These are phyloP conservation scores for Botrytis galanthina DNA, from an alignment of 2,329 filamentous ascomycete species.

Conservation along the genomic window DNA sequence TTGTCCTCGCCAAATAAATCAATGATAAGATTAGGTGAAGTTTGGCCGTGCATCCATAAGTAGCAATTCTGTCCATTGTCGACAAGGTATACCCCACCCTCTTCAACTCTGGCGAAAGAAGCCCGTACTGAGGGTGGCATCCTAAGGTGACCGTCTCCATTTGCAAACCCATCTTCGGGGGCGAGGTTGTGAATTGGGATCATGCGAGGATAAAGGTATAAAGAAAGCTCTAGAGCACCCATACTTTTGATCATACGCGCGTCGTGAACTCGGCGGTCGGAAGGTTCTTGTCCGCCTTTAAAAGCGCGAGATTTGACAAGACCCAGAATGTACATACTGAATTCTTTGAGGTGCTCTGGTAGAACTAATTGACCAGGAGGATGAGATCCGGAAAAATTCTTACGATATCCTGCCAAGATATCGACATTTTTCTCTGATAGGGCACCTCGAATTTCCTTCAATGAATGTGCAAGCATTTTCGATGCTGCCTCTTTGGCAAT, in stretches of 20 bases:
- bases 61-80: constrained; percentile 93
- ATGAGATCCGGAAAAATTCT: constrained; percentile 80
- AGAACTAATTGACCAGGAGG: constrained; percentile 91
- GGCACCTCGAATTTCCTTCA: constrained; percentile 81
- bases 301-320: constrained; percentile 88
- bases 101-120: constrained; percentile 83
- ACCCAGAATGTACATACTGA: constrained; percentile 92
- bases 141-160: constrained; percentile 75
- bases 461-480: constrained; percentile 69
- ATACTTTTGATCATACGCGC: constrained; percentile 87
- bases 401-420: constrained; percentile 86
- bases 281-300: constrained; percentile 87
- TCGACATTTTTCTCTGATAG: constrained; percentile 92
- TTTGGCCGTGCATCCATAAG: constrained; percentile 88
- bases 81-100: constrained; percentile 89
- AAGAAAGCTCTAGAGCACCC: constrained; percentile 77
- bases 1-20: constrained; percentile 85
- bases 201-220: constrained; percentile 95
- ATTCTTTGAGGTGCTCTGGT: constrained; percentile 93
- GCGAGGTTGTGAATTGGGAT: constrained; percentile 87
- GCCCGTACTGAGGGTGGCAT: constrained; percentile 79
- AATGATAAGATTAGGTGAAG: constrained; percentile 84
- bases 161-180: constrained; percentile 87
- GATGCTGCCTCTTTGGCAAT: constrained; percentile 91
- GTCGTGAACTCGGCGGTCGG: constrained; percentile 86